A percentile compares a stretch with the other conserved stretches of the same genome.
Evolutionary conservation across 306 rosid species (phyloP).

Genomic region (Vigna reflexopilosa): DNA sequence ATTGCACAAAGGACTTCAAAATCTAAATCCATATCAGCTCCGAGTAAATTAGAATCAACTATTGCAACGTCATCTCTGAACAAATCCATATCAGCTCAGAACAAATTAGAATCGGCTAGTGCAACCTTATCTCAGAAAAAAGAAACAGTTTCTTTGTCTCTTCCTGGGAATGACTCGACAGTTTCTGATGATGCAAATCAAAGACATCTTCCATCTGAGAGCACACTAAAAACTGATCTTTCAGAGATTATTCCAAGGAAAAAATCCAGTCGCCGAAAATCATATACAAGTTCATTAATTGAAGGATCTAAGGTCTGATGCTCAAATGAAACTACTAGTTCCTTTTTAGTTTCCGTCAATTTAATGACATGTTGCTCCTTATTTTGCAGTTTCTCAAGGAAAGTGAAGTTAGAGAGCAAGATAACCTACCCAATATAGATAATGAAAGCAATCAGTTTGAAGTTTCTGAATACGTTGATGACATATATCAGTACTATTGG

Average conservation of each 20-base stretch:
- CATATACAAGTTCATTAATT: conserved; percentile 74
- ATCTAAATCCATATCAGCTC: conserved; percentile 49
- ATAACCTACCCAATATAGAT: conserved; percentile 76
- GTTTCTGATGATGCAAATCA: conserved; percentile 50
- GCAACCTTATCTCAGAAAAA: conserved; percentile 57
- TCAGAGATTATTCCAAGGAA: conserved; percentile 50
- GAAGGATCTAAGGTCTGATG: conserved; percentile 74
- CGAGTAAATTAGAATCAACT: conserved; percentile 48
- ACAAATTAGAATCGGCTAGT: conserved; percentile 49
- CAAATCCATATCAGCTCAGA: conserved; percentile 45
- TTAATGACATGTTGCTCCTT: conserved; percentile 35
- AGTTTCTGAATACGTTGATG: conserved; percentile 88
- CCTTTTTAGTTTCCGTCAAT: conserved; percentile 26
- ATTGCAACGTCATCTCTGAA: conserved; percentile 57
- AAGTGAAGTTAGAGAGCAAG: conserved; percentile 52
- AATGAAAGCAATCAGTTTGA: conserved; percentile 79
- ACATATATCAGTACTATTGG: conserved; percentile 87
- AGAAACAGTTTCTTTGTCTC: conserved; percentile 46
- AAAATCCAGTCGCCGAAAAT: conserved; percentile 68
- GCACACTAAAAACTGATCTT: conserved; percentile 45
- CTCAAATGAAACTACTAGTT: conserved; percentile 30
- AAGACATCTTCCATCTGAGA: conserved; percentile 53
- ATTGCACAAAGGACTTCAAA: conserved; percentile 51
- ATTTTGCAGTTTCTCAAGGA: conserved; percentile 71
- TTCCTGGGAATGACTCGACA: conserved; percentile 41